Evolutionary conservation across 441 rosid species (phyloP).

Genomic region (Jatropha podagrica): DNA sequence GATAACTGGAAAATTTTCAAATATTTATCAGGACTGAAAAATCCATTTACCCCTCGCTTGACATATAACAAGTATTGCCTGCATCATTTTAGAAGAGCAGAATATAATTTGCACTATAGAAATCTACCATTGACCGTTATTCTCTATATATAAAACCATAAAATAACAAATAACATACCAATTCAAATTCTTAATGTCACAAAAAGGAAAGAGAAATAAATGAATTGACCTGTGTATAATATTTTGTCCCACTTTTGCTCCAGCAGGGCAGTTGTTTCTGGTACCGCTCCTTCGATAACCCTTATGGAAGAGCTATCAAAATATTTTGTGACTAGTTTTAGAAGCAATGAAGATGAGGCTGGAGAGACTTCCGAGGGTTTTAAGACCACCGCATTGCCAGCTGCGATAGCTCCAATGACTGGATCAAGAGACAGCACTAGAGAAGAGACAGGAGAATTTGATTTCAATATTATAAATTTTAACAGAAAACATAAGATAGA

Average conservation of each 20-base stretch:
- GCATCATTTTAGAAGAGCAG: not conserved
- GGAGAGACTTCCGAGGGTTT: conserved; percentile 81
- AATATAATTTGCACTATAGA: conserved; percentile 1
- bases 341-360: conserved; percentile 56
- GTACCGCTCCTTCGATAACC: conserved; percentile 68
- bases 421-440: conserved; percentile 77
- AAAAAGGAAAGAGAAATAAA: conserved; percentile 5
- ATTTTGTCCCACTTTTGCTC: conserved; percentile 89
- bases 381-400: conserved; percentile 68
- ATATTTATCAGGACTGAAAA: not conserved
- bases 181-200: not conserved
- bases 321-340: conserved; percentile 49
- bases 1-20: not conserved
- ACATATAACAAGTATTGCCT: conserved; percentile 5
- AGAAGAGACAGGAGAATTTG: conserved; percentile 16
- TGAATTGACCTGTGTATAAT: conserved; percentile 60
- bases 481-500: not conserved
- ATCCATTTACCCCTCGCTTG: not conserved
- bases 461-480: conserved; percentile 3
- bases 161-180: not conserved
- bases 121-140: not conserved
- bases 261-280: conserved; percentile 62
- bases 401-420: conserved; percentile 73
- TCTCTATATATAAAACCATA: not conserved
- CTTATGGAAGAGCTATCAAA: conserved; percentile 56